Conservation (phyloP, 2,329 filamentous ascomycete genomes). For the Fusarium equiseti region DNA sequence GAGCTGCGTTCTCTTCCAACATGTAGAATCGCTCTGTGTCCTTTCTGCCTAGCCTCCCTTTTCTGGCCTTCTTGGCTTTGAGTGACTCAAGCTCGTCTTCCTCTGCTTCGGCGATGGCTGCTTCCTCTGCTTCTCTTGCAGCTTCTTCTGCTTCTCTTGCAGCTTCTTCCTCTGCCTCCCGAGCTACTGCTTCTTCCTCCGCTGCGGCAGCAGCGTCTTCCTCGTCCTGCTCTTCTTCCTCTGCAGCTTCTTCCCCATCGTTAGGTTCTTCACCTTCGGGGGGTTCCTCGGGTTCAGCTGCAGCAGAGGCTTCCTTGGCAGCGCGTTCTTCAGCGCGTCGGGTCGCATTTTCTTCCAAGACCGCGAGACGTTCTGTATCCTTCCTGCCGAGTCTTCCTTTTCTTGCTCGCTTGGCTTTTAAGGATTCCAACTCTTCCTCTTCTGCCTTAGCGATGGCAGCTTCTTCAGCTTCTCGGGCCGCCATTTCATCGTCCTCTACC, state of each 20-base stretch:
- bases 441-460: slow-evolving; percentile 47
- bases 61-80: slow-evolving; percentile 54
- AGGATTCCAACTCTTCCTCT: slow-evolving; percentile 57
- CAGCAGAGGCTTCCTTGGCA: slow-evolving; percentile 34
- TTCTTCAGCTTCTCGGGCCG: slow-evolving; percentile 41
- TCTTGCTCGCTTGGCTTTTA: slow-evolving; percentile 53
- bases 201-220: not conserved
- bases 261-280: slow-evolving; percentile 10
- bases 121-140: slow-evolving; percentile 40
- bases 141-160: slow-evolving; percentile 16
- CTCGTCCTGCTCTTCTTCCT: slow-evolving; percentile 4
- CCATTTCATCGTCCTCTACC: slow-evolving; percentile 10
- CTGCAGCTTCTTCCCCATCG: slow-evolving; percentile 46
- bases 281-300: slow-evolving; percentile 20
- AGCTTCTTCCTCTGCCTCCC: slow-evolving; percentile 15
- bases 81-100: slow-evolving; percentile 58
- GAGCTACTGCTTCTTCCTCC: slow-evolving; percentile 30
- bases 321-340: slow-evolving; percentile 44
- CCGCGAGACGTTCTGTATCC: slow-evolving; percentile 34
- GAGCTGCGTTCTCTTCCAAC: slow-evolving; percentile 24
- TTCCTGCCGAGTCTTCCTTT: slow-evolving; percentile 49
- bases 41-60: slow-evolving; percentile 46
- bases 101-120: slow-evolving; percentile 47
- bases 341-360: slow-evolving; percentile 24
- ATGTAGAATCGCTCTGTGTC: slow-evolving; percentile 36